phyloP scores from a whole-genome alignment of 2,329 filamentous ascomycete genomes.

The Sclerotinia spermophila region DNA sequence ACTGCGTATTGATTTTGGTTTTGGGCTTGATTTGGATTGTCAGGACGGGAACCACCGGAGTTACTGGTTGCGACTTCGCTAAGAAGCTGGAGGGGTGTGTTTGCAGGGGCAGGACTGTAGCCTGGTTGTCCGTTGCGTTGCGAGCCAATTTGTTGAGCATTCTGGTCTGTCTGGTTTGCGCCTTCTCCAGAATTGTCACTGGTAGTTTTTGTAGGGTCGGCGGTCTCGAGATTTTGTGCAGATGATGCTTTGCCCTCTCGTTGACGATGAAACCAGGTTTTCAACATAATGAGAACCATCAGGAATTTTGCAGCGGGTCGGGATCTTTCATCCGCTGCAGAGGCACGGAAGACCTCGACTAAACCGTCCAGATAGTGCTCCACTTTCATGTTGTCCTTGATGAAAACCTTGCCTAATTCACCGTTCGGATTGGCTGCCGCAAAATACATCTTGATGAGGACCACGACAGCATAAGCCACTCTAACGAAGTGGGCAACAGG shows the following conservation, averaged over 20 bases:
- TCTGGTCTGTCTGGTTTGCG: constrained; percentile 2
- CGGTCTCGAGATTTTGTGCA: neutral
- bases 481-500: constrained; percentile 51
- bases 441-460: constrained; percentile 58
- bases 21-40: constrained; percentile 26
- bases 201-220: neutral
- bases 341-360: constrained; percentile 62
- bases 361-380: constrained; percentile 67
- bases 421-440: constrained; percentile 59
- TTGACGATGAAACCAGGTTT: constrained; percentile 51
- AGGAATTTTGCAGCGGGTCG: constrained; percentile 67
- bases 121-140: constrained; percentile 25
- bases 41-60: constrained; percentile 30
- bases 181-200: neutral
- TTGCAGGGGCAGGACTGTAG: constrained; percentile 35
- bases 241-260: constrained; percentile 29
- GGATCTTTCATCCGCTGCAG: constrained; percentile 60
- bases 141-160: neutral
- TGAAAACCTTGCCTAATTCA: constrained; percentile 66
- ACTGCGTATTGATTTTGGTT: constrained; percentile 26
- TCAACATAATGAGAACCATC: constrained; percentile 66
- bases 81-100: constrained; percentile 40
- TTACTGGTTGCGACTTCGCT: constrained; percentile 42
- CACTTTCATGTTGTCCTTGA: constrained; percentile 61
- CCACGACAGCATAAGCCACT: constrained; percentile 53